phyloP scores from a whole-genome alignment of 148 eudicot genomes.

The Heliamphora exappendiculata region DNA sequence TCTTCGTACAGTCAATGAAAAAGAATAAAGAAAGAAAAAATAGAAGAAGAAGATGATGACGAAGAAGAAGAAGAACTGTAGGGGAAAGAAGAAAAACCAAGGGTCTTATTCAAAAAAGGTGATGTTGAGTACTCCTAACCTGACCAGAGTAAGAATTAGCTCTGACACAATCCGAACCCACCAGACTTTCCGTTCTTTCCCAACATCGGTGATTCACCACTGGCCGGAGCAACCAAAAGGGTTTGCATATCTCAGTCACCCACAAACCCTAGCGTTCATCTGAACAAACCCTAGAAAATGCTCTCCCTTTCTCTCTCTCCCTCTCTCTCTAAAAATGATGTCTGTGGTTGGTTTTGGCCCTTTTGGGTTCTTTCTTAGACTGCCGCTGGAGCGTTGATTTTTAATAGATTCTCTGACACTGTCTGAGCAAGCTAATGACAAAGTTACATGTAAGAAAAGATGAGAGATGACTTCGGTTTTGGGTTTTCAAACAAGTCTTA shows the following conservation, averaged over 20 bases:
- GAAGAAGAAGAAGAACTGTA: too few relatives aligned
- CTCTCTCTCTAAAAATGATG: neutral
- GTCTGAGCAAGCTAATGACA: constrained; percentile 3
- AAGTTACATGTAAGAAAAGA: constrained; percentile 1
- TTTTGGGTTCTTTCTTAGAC: neutral
- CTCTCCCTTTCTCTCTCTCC: constrained; percentile 13
- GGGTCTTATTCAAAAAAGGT: neutral
- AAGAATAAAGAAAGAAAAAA: neutral
- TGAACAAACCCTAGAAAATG: constrained; percentile 9
- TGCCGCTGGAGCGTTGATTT: constrained; percentile 14
- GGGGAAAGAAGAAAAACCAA: neutral
- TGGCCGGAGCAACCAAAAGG: too few relatives aligned
- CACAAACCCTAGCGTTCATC: neutral
- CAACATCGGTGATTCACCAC: too few relatives aligned
- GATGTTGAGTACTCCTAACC: constrained; percentile 7
- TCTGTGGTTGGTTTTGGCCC: neutral
- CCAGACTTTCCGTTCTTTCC: neutral
- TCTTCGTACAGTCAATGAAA: neutral
- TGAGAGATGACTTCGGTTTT: constrained; percentile 5
- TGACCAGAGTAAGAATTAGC: constrained; percentile 13
- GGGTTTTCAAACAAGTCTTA: constrained; percentile 2
- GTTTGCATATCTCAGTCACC: neutral
- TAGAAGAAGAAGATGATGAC: too few relatives aligned
- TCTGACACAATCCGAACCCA: neutral
- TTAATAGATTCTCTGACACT: constrained; percentile 18